Base-by-base conservation (phyloP, 495 filamentous ascomycete species). In the Penicillium chermesinum region DNA sequence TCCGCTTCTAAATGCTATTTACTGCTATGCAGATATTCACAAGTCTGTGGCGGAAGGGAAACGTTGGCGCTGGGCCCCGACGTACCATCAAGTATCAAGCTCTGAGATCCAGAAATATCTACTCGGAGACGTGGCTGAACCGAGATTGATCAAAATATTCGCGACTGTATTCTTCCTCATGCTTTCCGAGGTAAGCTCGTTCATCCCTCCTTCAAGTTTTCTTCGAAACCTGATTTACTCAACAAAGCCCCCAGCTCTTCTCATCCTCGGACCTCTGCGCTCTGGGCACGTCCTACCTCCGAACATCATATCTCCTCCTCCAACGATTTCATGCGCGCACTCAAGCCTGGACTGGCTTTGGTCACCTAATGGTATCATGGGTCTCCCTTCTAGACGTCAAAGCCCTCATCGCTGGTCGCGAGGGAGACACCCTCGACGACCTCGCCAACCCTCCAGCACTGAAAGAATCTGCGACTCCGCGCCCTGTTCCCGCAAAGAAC, bases 351-450 rank as follows among this genome's bases (percentile, higher is more conserved):
- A 64, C 55, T 2, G 64, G 64, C 0, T 45, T 68, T 6, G 59
- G 58, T 0, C 48, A 61, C 38, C 38, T 71, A 13, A 42, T 65
- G 19, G 61, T 63, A 16, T 65, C 66, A 18, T 71, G 68, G 66
- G 47, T 71, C 0, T 66, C 61, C 0, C 57, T 71, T 15, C 57
- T 71, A 6, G 68, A 71, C 41, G 62, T 71, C 50, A 71, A 68
- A 55, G 56, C 68, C n/a, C 48, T 71, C 4, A 64, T 71, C 8
- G 68, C 68, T 14, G 68, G 68, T 15, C 66, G 68, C 14, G 68
- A 70, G 10, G 68, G 68, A n/a, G 63, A 71, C 22, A 60, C 66
- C 15, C 53, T 71, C 15, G 46, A 52, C 30, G 66, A 64, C n/a
- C 44, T 71, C 22, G 66, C 66, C 12, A 58, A 51, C 8, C 46